phyloP scores from a whole-genome alignment of 768 basidiomycete genomes.

The Daedalea quercina region DNA sequence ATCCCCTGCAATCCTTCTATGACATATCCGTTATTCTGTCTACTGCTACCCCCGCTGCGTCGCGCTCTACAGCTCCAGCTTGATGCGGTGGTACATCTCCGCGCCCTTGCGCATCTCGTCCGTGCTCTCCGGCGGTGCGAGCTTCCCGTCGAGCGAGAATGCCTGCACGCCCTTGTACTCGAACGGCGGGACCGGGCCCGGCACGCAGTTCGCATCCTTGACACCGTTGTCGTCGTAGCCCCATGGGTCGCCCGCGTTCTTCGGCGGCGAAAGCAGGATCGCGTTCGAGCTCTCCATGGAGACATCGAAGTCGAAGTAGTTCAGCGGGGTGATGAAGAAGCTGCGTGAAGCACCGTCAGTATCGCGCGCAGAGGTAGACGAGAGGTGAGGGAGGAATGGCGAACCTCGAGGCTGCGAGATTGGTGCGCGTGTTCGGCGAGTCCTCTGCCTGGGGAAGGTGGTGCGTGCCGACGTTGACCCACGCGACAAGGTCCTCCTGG shows the following conservation, averaged over 20 bases:
- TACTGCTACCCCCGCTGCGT: too few relatives aligned
- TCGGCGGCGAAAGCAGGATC: constrained; percentile 37
- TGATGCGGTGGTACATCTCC: constrained; percentile 26
- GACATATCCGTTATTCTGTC: too few relatives aligned
- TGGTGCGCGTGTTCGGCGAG: constrained; percentile 53
- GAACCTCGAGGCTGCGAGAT: constrained; percentile 47
- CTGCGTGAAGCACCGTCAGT: constrained; percentile 19
- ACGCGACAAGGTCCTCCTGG: constrained; percentile 60
- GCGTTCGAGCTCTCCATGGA: constrained; percentile 53
- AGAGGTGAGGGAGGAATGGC: constrained; percentile 3
- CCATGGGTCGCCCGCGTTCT: constrained; percentile 30
- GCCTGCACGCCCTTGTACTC: constrained; percentile 29
- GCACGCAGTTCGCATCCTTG: constrained; percentile 33
- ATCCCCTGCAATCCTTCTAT: too few relatives aligned
- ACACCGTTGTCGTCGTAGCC: constrained; percentile 49
- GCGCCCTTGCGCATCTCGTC: constrained; percentile 35
- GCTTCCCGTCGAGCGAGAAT: constrained; percentile 30
- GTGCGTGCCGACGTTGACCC: constrained; percentile 64
- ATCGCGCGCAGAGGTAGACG: not conserved
- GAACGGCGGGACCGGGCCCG: constrained; percentile 30
- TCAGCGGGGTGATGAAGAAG: constrained; percentile 54
- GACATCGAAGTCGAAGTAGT: constrained; percentile 59
- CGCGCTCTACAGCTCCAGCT: constrained; percentile 15
- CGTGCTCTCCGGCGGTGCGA: constrained; percentile 20
- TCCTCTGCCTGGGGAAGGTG: constrained; percentile 64